A percentile compares a stretch with the other conserved stretches of the same genome.
Evolutionary conservation across 2,329 filamentous ascomycete genomes (phyloP).

Genomic region (Thelonectria blattea): DNA sequence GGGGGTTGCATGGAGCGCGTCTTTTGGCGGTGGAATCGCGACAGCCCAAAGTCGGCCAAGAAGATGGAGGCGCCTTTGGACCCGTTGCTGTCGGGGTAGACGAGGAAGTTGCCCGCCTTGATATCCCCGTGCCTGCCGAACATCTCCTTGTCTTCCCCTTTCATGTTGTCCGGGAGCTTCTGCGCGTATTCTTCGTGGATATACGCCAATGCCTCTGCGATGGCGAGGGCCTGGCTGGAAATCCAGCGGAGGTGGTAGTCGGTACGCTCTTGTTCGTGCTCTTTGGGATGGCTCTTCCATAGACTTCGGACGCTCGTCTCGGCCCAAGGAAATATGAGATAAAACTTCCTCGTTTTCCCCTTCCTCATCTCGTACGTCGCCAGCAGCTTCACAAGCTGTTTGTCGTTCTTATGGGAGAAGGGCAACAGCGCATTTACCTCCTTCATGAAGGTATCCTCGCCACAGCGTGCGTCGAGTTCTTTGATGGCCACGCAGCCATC

Average conservation of each 20-base stretch:
- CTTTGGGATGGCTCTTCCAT: neutral
- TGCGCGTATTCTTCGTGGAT: neutral
- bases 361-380: neutral
- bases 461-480: neutral
- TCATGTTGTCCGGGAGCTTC: no score
- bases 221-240: neutral
- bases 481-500: neutral
- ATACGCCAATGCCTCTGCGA: neutral
- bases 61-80: neutral
- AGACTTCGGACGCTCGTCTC: neutral
- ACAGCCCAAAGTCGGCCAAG: constrained; percentile 5
- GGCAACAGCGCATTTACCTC: neutral
- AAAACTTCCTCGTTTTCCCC: neutral
- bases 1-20: neutral
- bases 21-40: neutral
- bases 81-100: neutral
- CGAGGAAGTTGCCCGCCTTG: constrained; percentile 1
- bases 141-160: neutral
- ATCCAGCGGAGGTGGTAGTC: neutral
- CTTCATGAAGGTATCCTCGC: neutral
- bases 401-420: neutral
- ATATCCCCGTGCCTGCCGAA: constrained; percentile 5
- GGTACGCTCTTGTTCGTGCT: no score
- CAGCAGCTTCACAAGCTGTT: neutral
- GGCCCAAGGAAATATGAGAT: constrained; percentile 4